phyloP scores from a whole-genome alignment of 176 grass and related monocot genomes.

The Oryza australiensis region DNA sequence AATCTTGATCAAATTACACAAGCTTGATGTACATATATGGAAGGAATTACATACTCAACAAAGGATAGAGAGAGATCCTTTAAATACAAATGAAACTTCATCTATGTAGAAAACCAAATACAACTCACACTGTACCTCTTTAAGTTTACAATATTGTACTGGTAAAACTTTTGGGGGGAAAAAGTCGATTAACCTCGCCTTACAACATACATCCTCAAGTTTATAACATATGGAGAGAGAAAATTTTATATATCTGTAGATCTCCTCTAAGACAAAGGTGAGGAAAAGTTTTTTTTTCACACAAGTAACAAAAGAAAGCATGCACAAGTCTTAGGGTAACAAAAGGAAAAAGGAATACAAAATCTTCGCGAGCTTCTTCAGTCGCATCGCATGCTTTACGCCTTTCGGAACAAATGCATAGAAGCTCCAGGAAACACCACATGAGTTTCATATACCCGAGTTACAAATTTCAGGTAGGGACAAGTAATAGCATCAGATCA shows the following conservation, averaged over 20 bases:
- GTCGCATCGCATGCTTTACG: slow-evolving; percentile 29
- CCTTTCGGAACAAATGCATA: slow-evolving; percentile 14
- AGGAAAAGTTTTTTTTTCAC: slow-evolving; percentile 28
- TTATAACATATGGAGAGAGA: slow-evolving; percentile 11
- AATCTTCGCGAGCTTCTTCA: slow-evolving; percentile 17
- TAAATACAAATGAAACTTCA: neutral
- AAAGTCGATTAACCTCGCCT: neutral
- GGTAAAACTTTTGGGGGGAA: slow-evolving; percentile 18
- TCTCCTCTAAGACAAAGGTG: neutral
- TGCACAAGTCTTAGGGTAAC: slow-evolving; percentile 1
- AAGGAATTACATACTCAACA: neutral
- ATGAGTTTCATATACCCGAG: neutral
- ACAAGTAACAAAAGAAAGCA: slow-evolving; percentile 27
- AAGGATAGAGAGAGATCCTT: neutral
- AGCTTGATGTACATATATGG: neutral
- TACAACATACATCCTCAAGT: slow-evolving; percentile 36
- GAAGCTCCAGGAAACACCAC: slow-evolving; percentile 27
- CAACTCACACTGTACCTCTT: slow-evolving; percentile 6
- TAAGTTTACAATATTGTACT: neutral
- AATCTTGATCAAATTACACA: neutral
- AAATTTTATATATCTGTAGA: slow-evolving; percentile 23
- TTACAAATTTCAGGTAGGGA: slow-evolving; percentile 3
- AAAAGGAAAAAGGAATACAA: slow-evolving; percentile 18
- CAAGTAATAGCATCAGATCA: neutral
- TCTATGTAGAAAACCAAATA: neutral